These are phyloP conservation scores for Talaromyces sp. DNA, from an alignment of 2,329 filamentous ascomycete genomes.

Conservation along the genomic window DNA sequence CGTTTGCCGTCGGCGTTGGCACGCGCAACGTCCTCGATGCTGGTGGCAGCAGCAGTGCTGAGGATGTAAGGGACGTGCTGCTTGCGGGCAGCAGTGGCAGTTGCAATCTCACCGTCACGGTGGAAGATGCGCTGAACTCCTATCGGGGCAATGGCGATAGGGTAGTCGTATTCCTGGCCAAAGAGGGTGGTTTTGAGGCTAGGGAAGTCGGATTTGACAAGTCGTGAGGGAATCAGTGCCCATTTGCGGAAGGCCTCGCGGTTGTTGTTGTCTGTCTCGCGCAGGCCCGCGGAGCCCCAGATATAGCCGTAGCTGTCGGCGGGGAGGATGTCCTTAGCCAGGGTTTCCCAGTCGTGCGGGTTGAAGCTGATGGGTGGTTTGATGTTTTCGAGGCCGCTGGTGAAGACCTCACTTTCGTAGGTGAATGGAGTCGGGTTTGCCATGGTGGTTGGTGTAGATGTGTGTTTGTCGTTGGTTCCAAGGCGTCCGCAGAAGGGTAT, in stretches of 20 bases:
- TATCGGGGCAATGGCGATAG: conserved; percentile 61
- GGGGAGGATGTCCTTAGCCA: conserved; percentile 47
- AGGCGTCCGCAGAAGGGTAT: too few species aligned
- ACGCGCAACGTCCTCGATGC: conserved; percentile 60
- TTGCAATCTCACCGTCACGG: conserved; percentile 56
- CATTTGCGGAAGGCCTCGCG: conserved; percentile 28
- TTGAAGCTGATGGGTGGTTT: conserved; percentile 53
- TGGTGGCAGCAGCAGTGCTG: conserved; percentile 57
- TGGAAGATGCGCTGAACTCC: conserved; percentile 67
- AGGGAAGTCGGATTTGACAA: conserved; percentile 35
- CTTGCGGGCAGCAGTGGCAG: conserved; percentile 55
- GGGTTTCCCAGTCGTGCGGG: conserved; percentile 49
- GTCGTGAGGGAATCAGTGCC: conserved; percentile 23
- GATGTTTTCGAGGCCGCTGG: conserved; percentile 42
- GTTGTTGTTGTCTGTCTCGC: conserved; percentile 28
- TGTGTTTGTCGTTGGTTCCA: too few species aligned
- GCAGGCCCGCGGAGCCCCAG: conserved; percentile 49
- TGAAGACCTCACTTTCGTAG: conserved; percentile 43
- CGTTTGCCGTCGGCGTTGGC: conserved; percentile 52
- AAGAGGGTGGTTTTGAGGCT: conserved; percentile 49
- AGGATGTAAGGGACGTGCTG: conserved; percentile 61
- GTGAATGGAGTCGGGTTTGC: conserved; percentile 5
- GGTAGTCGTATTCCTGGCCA: conserved; percentile 43
- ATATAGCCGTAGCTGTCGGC: conserved; percentile 55
- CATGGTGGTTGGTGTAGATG: background rate